Base-by-base conservation (phyloP, 108 stramenopile genomes). In the Fistulifera solaris region DNA sequence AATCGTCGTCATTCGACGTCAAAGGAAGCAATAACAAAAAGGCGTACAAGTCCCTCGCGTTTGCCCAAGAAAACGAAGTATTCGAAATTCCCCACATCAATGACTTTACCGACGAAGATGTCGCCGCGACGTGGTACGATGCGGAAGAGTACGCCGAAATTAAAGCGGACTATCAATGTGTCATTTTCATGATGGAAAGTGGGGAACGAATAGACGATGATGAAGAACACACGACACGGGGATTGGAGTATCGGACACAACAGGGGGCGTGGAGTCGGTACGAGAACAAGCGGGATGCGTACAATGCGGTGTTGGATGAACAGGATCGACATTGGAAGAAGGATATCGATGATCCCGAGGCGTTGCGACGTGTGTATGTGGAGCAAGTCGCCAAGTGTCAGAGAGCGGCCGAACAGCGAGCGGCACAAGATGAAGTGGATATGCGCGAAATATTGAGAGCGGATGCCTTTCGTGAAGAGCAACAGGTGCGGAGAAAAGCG, bases 301-400 rank as follows among this genome's bases (percentile, higher is more conserved):
- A 51, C 40, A 53, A 62, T 44, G 65, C 71, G 14, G 61, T 72
- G n/a, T 35, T 66, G 0, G 53, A 66, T 41, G 71, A 62, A 38
- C 61, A 62, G 40, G 65, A 66, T 38, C 45, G 60, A 16, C 69
- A 65, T 28, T 62, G 58, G 59, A 43, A 60, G 17, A 26, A 39
- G 8, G 53, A 56, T 19, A 25, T 28, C 0, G 38, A 63, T 16
- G 61, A 66, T 45, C 13, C 22, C 1, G 56, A 63, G 39, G 17
- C 18, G 11, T 7, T 69, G 5, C 23, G 42, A 10, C 17, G 24
- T 17, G 42, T 57, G 12, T 57, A 57, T 22, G 14, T 57, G 2
- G 56, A 57, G 7, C 56, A 57, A 42, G 40, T 40, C 21, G 24
- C 56, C 56, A 57, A 57, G 43, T 57, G 56, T 57, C 40, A 39